Base-by-base conservation (phyloP, 139 green algal genomes). In the Choricystis sp. region DNA sequence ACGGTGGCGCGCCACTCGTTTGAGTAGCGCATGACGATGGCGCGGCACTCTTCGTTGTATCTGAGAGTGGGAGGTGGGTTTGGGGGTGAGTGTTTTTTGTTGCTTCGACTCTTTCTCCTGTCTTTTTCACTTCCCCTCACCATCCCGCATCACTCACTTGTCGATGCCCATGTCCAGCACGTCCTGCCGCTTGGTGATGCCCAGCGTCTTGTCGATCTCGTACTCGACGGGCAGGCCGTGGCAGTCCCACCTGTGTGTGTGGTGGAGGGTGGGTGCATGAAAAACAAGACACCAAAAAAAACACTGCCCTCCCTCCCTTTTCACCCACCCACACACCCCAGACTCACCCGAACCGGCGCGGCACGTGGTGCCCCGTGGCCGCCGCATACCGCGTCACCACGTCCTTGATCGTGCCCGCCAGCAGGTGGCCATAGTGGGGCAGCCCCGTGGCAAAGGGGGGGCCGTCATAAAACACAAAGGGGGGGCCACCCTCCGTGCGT, bases 11-110 rank as follows among this genome's bases (percentile, higher is more conserved):
- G 82, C 94, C 94, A 99, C 69, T 99, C 91, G 30, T 80, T 76
- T 20, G 90, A 88, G 72, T 96, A 98, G 64, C 89, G 76, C 93
- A 98, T 98, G 26, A 99, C 93, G 65, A 99, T 99, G 70, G 62
- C 78, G 25, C 94, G 75, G 83, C 94, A 99, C 79, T 97, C 91
- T 79, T 99, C 94, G 66, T 99, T 99, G 85, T 99, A 99, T 28
- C 82, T 85, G n/a, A n/a, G n/a, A n/a, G n/a, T n/a, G n/a, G n/a
- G n/a, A n/a, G n/a, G n/a, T n/a, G n/a, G n/a, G n/a, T n/a, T n/a
- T n/a, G n/a, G n/a, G n/a, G n/a, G n/a, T n/a, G n/a, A n/a, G n/a
- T n/a, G n/a, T n/a, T n/a, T n/a, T n/a, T n/a, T n/a, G n/a, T n/a
- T n/a, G n/a, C n/a, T n/a, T n/a, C n/a, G n/a, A n/a, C n/a, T n/a